Evolutionary conservation across 2,329 filamentous ascomycete species (phyloP), one percentile per base, ranked within the genome.

Genomic region (Chrysoporthe puriensis): DNA sequence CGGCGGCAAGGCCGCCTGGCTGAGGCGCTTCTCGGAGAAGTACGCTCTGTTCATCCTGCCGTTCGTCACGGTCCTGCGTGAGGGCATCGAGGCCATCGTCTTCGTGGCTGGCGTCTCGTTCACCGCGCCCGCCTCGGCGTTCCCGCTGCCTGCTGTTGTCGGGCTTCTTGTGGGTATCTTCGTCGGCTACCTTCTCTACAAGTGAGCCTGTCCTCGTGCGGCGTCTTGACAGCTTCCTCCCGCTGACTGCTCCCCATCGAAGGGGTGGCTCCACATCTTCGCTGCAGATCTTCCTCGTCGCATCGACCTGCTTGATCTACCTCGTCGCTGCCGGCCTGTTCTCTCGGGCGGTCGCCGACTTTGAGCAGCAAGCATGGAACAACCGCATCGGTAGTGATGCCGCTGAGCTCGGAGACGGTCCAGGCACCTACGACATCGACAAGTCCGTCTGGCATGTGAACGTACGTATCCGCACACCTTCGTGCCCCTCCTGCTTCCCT

Each of bases 291-390:
- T 96, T 96, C 83, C 83, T 96, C n/a, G 88, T 96, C 70, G 80
- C 88, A 36, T 94, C 92, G 0, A 96, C 93, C 1, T 94, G 92
- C 75, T 86, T 96, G 73, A 81, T 97, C 14, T 96, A 97, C 75
- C 88, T 96, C 13, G 91, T 97, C 11, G 91, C 91, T 4, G 93
- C 92, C 0, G 93, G 92, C 54, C 85, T 96, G 43, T 93, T 96
- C 78, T 94, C 92, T 4, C 88, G 89, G 66, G 86, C 87, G 1
- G 86, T 96, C 26, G 94, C 92, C 91, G 86, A 83, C 71, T 86
- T 96, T 63, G 88, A 96, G 75, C 84, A 84, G 70, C 84, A 94
- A 64, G 71, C 86, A 69, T 96, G 91, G 90, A 79, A 78, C 57
- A 73, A 77, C 42, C 67, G 73, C 9, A 77, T 80, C 32, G 83